These are phyloP conservation scores for Globisporangium abappressorium DNA, from an alignment of 352 stramenopile species.

Conservation along the genomic window DNA sequence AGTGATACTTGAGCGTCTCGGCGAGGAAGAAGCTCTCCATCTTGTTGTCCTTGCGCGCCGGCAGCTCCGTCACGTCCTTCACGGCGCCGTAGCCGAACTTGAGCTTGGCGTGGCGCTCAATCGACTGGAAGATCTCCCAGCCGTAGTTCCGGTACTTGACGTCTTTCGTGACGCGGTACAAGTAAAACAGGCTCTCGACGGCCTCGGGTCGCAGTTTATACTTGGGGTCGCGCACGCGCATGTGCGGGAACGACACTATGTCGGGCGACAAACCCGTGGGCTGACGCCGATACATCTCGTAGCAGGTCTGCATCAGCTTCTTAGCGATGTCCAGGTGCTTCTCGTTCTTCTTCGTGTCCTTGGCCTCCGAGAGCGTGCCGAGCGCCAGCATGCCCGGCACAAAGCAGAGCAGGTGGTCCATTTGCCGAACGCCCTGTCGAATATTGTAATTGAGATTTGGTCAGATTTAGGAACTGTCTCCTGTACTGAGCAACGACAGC, in stretches of 20 bases:
- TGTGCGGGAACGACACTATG: slow-evolving; percentile 85
- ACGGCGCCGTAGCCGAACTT: slow-evolving; percentile 86
- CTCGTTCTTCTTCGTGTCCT: slow-evolving; percentile 68
- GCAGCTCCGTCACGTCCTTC: slow-evolving; percentile 44
- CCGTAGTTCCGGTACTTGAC: slow-evolving; percentile 93
- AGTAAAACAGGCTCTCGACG: slow-evolving; percentile 95
- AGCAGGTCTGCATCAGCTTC: slow-evolving; percentile 92
- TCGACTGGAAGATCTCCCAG: slow-evolving; percentile 93
- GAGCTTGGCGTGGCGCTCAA: slow-evolving; percentile 92
- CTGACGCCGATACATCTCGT: slow-evolving; percentile 93
- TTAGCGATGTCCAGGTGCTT: slow-evolving; percentile 86
- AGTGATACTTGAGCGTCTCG: slow-evolving; percentile 99
- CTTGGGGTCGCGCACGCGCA: slow-evolving; percentile 60
- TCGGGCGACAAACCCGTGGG: slow-evolving; percentile 93
- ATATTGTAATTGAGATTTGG: too few species aligned
- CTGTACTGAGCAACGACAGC: neutral
- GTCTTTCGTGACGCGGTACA: slow-evolving; percentile 95
- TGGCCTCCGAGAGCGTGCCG: slow-evolving; percentile 69
- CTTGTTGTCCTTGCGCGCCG: slow-evolving; percentile 83
- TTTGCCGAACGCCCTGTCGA: slow-evolving; percentile 48
- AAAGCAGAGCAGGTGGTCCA: slow-evolving; percentile 98
- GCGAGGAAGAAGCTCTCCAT: slow-evolving; percentile 99
- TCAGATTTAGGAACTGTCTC: too few species aligned
- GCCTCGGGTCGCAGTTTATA: slow-evolving; percentile 96
- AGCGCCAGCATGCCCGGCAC: slow-evolving; percentile 92